Evolutionary conservation across 2,329 filamentous ascomycete genomes (phyloP).

Genomic region (Ophiostoma triangulosporum): DNA sequence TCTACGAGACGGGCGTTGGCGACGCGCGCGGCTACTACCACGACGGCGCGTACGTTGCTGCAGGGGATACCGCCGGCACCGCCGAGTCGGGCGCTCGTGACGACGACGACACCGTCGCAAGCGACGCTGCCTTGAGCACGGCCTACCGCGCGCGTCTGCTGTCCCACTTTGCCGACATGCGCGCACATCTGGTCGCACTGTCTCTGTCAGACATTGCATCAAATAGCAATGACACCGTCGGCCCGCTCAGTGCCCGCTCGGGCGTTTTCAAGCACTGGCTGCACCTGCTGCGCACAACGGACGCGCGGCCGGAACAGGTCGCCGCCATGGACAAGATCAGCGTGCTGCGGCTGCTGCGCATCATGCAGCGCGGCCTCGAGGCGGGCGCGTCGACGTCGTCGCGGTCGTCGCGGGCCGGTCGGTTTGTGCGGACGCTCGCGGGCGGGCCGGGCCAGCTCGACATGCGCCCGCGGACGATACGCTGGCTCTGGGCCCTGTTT

Average conservation of each 20-base stretch:
- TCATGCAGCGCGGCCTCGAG: constrained; percentile 52
- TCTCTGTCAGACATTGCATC: constrained; percentile 25
- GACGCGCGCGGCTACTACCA: constrained; percentile 54
- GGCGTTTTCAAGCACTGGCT: constrained; percentile 39
- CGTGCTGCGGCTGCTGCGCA: constrained; percentile 51
- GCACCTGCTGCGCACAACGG: constrained; percentile 34
- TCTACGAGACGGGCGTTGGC: constrained; percentile 35
- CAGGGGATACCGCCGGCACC: constrained; percentile 20
- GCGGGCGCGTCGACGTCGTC: constrained; percentile 24
- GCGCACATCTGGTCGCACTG: constrained; percentile 34
- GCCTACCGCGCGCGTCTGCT: constrained; percentile 53
- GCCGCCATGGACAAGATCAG: constrained; percentile 53
- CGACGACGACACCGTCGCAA: constrained; percentile 14
- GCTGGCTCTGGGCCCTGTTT: constrained; percentile 77
- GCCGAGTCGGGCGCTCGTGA: constrained; percentile 17
- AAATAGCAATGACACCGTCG: constrained; percentile 40
- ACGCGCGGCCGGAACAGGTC: constrained; percentile 46
- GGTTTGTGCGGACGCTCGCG: constrained; percentile 5
- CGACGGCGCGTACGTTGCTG: constrained; percentile 67
- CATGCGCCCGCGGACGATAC: constrained; percentile 53
- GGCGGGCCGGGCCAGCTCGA: constrained; percentile 27
- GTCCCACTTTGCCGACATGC: constrained; percentile 51
- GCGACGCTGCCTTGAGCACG: constrained; percentile 33
- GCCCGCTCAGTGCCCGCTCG: constrained; percentile 36
- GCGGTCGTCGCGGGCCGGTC: constrained; percentile 11